Evolutionary conservation across 768 basidiomycete species (phyloP).

Genomic region (Russula ochroleuca): DNA sequence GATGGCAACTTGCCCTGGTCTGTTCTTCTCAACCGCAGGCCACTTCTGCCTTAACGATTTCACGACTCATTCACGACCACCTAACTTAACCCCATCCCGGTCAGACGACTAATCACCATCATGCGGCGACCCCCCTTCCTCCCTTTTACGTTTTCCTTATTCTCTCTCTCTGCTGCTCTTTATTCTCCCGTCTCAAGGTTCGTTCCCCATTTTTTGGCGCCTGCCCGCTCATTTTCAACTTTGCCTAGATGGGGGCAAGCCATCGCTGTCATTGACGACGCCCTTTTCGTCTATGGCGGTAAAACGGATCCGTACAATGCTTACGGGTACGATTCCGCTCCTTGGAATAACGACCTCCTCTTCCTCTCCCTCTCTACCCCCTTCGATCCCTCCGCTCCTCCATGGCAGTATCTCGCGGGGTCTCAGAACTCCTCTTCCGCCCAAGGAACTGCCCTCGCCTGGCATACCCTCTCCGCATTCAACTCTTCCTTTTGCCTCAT

Average conservation of each 20-base stretch:
- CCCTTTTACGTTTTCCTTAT: neutral
- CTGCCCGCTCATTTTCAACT: neutral
- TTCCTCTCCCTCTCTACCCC: constrained; percentile 56
- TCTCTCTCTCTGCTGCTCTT: neutral
- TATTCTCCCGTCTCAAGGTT: constrained; percentile 15
- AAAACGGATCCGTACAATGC: constrained; percentile 66
- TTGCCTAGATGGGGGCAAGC: constrained; percentile 80
- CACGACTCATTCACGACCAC: constrained; percentile 5
- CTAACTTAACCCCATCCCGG: neutral
- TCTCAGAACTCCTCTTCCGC: constrained; percentile 41
- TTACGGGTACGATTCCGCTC: constrained; percentile 71
- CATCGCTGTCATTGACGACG: constrained; percentile 50
- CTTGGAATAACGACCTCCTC: constrained; percentile 66
- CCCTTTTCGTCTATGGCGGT: constrained; percentile 74
- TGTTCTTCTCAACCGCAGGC: neutral
- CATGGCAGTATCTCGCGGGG: constrained; percentile 59
- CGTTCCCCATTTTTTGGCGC: neutral
- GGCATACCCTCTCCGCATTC: constrained; percentile 74
- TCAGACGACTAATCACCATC: neutral
- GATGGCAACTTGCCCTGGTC: neutral
- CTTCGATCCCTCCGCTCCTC: constrained; percentile 59
- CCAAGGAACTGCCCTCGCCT: constrained; percentile 63
- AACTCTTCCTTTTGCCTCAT: constrained; percentile 50
- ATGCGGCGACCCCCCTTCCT: neutral
- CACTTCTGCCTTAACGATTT: neutral